phyloP scores from a whole-genome alignment of 495 filamentous ascomycete genomes.

The Halenospora varia region DNA sequence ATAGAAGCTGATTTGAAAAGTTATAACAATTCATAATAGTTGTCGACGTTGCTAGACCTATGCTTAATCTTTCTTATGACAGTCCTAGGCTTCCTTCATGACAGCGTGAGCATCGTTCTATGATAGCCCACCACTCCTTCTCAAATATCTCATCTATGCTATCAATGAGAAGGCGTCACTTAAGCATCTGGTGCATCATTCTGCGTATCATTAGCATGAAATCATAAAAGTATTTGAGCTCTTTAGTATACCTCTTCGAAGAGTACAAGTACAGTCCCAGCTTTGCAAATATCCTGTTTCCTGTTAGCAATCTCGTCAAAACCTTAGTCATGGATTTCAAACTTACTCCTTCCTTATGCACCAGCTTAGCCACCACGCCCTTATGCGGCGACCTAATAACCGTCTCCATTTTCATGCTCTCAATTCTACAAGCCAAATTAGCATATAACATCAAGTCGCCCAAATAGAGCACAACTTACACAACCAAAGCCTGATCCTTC shows the following conservation, averaged over 20 bases:
- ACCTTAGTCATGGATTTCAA: not conserved
- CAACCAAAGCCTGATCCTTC: constrained; percentile 84
- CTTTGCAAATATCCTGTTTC: constrained; percentile 53
- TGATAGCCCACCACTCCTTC: too few relatives aligned
- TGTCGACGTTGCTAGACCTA: too few relatives aligned
- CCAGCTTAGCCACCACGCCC: constrained; percentile 74
- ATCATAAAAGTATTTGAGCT: too few relatives aligned
- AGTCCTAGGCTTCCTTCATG: not conserved
- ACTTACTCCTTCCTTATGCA: constrained; percentile 85
- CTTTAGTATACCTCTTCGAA: constrained; percentile 37
- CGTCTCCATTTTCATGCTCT: constrained; percentile 99
- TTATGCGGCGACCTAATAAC: constrained; percentile 87
- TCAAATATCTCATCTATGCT: too few relatives aligned
- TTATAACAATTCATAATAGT: too few relatives aligned
- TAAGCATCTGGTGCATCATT: not conserved
- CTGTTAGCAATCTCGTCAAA: not conserved
- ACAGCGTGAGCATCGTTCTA: not conserved
- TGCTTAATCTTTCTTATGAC: not conserved
- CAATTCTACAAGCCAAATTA: constrained; percentile 49
- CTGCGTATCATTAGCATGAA: too few relatives aligned
- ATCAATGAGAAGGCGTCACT: not conserved
- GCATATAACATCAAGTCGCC: not conserved
- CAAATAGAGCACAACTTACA: constrained; percentile 42
- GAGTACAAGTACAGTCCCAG: constrained; percentile 49
- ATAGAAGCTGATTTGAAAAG: too few relatives aligned